phyloP scores from a whole-genome alignment of 129 eudicot species.

The Artemisia annua region DNA sequence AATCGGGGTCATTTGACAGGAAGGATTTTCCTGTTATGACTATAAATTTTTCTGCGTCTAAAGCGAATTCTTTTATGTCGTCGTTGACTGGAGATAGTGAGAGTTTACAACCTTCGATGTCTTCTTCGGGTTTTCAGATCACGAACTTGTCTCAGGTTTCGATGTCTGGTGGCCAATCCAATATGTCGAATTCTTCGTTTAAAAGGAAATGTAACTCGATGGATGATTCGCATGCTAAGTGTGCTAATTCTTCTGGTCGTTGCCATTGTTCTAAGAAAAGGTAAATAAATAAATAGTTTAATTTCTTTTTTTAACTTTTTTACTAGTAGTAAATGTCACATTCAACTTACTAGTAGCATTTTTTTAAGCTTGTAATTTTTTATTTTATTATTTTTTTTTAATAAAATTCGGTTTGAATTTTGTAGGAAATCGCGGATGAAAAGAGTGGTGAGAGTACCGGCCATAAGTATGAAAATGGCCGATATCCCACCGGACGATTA shows the following conservation, averaged over 20 bases:
- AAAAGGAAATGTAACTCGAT: slow-evolving; percentile 88
- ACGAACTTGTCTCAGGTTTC: slow-evolving; percentile 75
- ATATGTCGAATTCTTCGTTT: slow-evolving; percentile 65
- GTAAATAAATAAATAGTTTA: slow-evolving; percentile 23
- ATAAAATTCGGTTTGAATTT: neutral
- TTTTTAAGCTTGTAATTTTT: too few species aligned
- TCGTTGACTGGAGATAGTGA: slow-evolving; percentile 79
- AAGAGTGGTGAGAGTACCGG: slow-evolving; percentile 79
- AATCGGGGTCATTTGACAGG: slow-evolving; percentile 41
- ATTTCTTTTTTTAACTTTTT: neutral
- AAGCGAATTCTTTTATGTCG: slow-evolving; percentile 62
- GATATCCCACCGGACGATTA: slow-evolving; percentile 96
- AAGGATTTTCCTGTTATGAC: slow-evolving; percentile 65
- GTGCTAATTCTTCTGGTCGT: slow-evolving; percentile 69
- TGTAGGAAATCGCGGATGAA: slow-evolving; percentile 81
- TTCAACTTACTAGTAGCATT: too few species aligned
- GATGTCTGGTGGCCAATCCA: slow-evolving; percentile 64
- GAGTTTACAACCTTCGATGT: slow-evolving; percentile 73
- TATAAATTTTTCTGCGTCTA: slow-evolving; percentile 50
- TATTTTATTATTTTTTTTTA: neutral
- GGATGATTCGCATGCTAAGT: slow-evolving; percentile 69
- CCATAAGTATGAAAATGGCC: slow-evolving; percentile 93
- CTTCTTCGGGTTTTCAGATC: slow-evolving; percentile 91
- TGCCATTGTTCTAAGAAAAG: slow-evolving; percentile 98
- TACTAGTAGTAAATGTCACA: too few species aligned